Evolutionary conservation across 148 eudicot genomes (phyloP), one percentile per base, ranked within the genome.

Genomic region (Bassia scoparia): DNA sequence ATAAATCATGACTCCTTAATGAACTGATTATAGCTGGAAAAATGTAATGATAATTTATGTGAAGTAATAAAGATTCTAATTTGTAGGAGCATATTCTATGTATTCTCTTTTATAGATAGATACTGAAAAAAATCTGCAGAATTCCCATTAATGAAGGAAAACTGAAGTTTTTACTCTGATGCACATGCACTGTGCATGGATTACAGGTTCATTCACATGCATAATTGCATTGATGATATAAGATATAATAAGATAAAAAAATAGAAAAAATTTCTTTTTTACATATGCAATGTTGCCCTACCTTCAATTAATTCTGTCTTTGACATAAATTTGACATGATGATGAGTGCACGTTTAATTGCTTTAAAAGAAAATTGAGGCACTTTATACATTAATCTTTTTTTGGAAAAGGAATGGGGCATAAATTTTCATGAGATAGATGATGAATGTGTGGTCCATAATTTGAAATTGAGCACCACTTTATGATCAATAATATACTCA

Each of bases 1-100:
- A 50, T 78, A 66, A 82, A 48, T 79, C 78, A 90, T 71, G 85
- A 86, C 24, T 77, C 80, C 41, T 21, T 82, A 53, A 79, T 23
- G 71, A 69, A 71, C 68, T 82, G 71, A 65, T 70, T 37, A 21
- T 30, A 62, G 74, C 18, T 71, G 70, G 31, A 33, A 81, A 23
- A 60, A 10, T 81, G 76, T 78, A 74, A 56, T 64, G 50, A 46
- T 50, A 67, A 74, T 43, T 70, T 65, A 74, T 69, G 44, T 70
- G 63, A 70, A 81, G 65, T 77, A 70, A 69, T 21, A 53, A 65
- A 46, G 50, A 59, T 48, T 66, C 61, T 75, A 65, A 15, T 80
- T 70, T 75, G 29, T 56, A 30, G 65, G 74, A 79, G 71, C 30
- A 75, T 26, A 70, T 75, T 50, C 37, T 50, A 56, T 73, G 37